phyloP scores from a whole-genome alignment of 441 rosid species.

The Cnidoscolus chayamansa region DNA sequence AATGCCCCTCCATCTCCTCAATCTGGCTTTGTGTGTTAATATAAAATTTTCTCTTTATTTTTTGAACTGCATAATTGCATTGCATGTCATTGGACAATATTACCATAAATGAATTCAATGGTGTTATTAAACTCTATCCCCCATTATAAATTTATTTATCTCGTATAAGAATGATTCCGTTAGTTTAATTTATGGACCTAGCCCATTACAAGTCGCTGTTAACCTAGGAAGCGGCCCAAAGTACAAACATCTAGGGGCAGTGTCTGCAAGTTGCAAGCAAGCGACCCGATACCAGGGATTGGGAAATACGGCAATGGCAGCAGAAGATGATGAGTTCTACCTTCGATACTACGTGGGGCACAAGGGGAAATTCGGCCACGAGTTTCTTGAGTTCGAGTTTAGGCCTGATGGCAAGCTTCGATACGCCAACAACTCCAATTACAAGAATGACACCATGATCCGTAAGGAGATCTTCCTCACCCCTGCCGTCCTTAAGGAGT shows the following conservation, averaged over 20 bases:
- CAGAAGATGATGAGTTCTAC: slow-evolving; percentile 73
- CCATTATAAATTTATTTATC: too few relatives aligned
- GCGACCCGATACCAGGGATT: too few relatives aligned
- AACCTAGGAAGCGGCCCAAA: neutral
- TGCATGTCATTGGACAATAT: too few relatives aligned
- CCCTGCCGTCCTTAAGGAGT: slow-evolving; percentile 78
- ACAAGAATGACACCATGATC: slow-evolving; percentile 97
- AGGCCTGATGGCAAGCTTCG: slow-evolving; percentile 92
- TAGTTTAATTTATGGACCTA: neutral
- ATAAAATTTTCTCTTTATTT: too few relatives aligned
- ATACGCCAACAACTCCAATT: slow-evolving; percentile 94
- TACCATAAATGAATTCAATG: too few relatives aligned
- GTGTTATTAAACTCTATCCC: too few relatives aligned
- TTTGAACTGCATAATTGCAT: too few relatives aligned
- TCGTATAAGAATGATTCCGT: too few relatives aligned
- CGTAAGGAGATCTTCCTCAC: slow-evolving; percentile 90
- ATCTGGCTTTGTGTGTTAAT: too few relatives aligned
- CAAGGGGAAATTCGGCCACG: slow-evolving; percentile 96
- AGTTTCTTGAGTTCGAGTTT: slow-evolving; percentile 96
- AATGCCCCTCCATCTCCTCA: slow-evolving; percentile 19
- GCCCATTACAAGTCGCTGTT: neutral
- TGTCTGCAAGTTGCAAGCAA: too few relatives aligned
- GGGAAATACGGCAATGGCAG: slow-evolving; percentile 2
- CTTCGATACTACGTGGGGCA: slow-evolving; percentile 95
- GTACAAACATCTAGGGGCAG: neutral